phyloP scores from a whole-genome alignment of 2,329 filamentous ascomycete species.

The Xylaria sp. region DNA sequence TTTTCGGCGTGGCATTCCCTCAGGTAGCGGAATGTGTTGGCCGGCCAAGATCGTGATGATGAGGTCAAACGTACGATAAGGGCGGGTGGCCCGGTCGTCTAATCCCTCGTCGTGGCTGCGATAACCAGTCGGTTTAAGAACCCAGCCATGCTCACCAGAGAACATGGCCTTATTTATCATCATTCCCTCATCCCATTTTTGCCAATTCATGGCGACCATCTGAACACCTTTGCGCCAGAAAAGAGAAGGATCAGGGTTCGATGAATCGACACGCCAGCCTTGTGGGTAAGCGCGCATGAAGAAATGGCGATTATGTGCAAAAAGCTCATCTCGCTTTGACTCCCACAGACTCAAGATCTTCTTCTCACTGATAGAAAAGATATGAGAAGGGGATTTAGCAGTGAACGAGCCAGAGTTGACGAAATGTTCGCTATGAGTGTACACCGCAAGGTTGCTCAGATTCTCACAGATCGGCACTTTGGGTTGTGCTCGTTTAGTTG shows the following conservation, averaged over 20 bases:
- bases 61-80: slow-evolving; percentile 66
- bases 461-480: slow-evolving; percentile 70
- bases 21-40: slow-evolving; percentile 71
- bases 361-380: slow-evolving; percentile 89
- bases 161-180: slow-evolving; percentile 99
- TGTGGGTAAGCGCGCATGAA: slow-evolving; percentile 93
- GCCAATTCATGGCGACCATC: slow-evolving; percentile 98
- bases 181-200: slow-evolving; percentile 90
- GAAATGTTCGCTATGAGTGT: slow-evolving; percentile 86
- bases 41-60: slow-evolving; percentile 76
- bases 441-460: slow-evolving; percentile 78
- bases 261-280: slow-evolving; percentile 77
- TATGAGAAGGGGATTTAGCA: slow-evolving; percentile 65
- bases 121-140: slow-evolving; percentile 81
- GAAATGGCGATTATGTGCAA: slow-evolving; percentile 84
- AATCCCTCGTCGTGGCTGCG: slow-evolving; percentile 52
- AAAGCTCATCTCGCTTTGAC: slow-evolving; percentile 75
- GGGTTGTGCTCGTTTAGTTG: slow-evolving; percentile 38
- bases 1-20: slow-evolving; percentile 52
- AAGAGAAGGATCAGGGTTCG: slow-evolving; percentile 90
- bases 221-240: slow-evolving; percentile 96
- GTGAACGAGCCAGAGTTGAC: slow-evolving; percentile 70
- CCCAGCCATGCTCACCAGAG: slow-evolving; percentile 81
- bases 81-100: slow-evolving; percentile 51
- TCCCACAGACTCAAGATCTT: slow-evolving; percentile 64